These are phyloP conservation scores for Blastomyces gilchristii DNA, from an alignment of 2,329 filamentous ascomycete genomes.

Conservation along the genomic window DNA sequence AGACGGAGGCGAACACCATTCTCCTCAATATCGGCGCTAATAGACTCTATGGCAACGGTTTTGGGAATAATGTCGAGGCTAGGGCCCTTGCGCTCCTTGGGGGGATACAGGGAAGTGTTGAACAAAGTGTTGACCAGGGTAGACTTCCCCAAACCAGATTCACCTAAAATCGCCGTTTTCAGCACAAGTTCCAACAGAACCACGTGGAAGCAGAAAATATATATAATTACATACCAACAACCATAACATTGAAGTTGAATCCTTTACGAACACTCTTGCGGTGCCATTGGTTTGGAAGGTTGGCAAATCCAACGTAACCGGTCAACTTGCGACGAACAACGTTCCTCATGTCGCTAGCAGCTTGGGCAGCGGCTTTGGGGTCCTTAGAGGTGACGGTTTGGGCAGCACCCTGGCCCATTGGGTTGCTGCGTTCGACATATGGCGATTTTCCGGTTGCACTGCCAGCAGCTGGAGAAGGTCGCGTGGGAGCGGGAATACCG, in stretches of 20 bases:
- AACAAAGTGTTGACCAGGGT: slow-evolving; percentile 98
- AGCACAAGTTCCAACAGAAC: background rate
- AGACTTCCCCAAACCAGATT: slow-evolving; percentile 98
- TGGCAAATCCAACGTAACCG: slow-evolving; percentile 96
- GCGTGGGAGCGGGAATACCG: slow-evolving; percentile 19
- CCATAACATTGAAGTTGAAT: slow-evolving; percentile 99
- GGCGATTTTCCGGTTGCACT: slow-evolving; percentile 45
- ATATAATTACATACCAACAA: slow-evolving; percentile 67
- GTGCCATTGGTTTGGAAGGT: slow-evolving; percentile 99
- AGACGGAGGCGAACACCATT: slow-evolving; percentile 92
- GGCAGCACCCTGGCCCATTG: slow-evolving; percentile 43
- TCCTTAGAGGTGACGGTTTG: slow-evolving; percentile 57
- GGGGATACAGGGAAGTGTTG: slow-evolving; percentile 98
- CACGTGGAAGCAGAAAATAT: background rate
- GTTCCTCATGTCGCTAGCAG: slow-evolving; percentile 68
- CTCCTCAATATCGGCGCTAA: slow-evolving; percentile 95
- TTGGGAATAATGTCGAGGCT: slow-evolving; percentile 98
- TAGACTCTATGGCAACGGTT: slow-evolving; percentile 89
- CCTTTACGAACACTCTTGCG: slow-evolving; percentile 99
- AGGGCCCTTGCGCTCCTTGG: slow-evolving; percentile 95
- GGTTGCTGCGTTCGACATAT: slow-evolving; percentile 49
- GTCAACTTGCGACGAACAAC: slow-evolving; percentile 97
- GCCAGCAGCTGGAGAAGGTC: slow-evolving; percentile 31
- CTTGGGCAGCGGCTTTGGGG: slow-evolving; percentile 47
- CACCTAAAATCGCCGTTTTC: slow-evolving; percentile 50